phyloP scores from a whole-genome alignment of 169 alveolate species.

The Eimeria sp. region DNA sequence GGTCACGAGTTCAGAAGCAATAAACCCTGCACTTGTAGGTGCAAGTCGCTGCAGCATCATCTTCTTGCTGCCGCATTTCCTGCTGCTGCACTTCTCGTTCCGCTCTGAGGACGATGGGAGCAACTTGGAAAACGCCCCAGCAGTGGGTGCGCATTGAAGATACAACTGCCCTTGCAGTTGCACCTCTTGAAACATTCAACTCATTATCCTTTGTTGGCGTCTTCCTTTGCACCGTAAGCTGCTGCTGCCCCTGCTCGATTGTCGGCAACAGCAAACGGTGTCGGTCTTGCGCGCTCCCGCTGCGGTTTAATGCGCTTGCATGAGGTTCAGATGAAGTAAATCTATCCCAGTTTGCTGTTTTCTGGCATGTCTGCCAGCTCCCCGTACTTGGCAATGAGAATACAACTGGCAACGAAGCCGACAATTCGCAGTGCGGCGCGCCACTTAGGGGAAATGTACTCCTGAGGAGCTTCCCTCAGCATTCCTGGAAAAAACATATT shows the following conservation, averaged over 20 bases:
- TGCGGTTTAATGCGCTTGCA: not conserved
- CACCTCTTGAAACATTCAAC: too few species aligned
- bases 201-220: too few species aligned
- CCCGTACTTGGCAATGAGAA: conserved; percentile 77
- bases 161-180: too few species aligned
- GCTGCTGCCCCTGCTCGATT: not conserved
- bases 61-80: not conserved
- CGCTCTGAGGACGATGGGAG: too few species aligned
- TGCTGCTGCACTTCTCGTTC: not conserved
- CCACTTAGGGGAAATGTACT: conserved; percentile 81
- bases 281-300: not conserved
- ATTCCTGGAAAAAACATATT: conserved; percentile 72
- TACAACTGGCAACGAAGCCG: conserved; percentile 78
- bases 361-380: conserved; percentile 83
- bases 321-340: not conserved
- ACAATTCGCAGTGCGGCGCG: conserved; percentile 71
- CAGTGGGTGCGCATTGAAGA: not conserved
- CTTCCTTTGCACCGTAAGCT: not conserved
- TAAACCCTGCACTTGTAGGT: too few species aligned
- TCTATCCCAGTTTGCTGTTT: conserved; percentile 68
- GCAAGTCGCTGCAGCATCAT: too few species aligned
- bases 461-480: conserved; percentile 80
- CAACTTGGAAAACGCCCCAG: not conserved
- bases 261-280: not conserved
- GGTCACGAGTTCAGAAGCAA: too few species aligned